phyloP scores from a whole-genome alignment of 78 protist species.

The Diacronema lutheri region DNA sequence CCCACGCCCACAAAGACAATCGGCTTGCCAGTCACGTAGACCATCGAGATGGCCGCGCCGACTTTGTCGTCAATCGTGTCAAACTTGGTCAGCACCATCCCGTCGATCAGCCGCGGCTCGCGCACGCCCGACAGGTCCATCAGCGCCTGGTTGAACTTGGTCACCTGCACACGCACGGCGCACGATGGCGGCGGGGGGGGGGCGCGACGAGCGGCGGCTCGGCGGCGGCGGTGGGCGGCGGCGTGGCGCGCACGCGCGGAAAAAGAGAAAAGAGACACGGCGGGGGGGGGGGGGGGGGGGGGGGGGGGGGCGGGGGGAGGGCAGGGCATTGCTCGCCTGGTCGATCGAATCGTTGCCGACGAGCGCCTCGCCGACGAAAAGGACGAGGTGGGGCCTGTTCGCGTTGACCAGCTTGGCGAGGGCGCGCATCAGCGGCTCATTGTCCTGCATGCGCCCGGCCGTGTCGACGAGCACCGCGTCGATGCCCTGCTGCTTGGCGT shows the following conservation, averaged over 20 bases:
- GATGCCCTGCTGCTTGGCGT: neutral
- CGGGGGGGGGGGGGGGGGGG: neutral
- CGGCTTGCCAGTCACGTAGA: constrained; percentile 92
- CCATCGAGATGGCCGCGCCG: constrained; percentile 99
- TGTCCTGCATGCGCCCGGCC: constrained; percentile 98
- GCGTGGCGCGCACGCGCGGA: neutral
- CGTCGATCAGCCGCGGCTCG: constrained; percentile 86
- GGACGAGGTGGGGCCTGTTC: constrained; percentile 88
- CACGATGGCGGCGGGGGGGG: neutral
- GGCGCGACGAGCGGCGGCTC: neutral
- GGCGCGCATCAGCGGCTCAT: constrained; percentile 93
- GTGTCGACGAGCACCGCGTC: constrained; percentile 91
- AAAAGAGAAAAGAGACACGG: neutral
- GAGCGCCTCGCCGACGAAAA: constrained; percentile 99
- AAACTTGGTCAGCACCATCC: constrained; percentile 98
- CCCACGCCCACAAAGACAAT: constrained; percentile 98
- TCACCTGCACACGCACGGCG: constrained; percentile 35
- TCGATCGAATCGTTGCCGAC: constrained; percentile 99
- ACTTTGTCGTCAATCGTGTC: constrained; percentile 99
- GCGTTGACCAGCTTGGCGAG: constrained; percentile 68
- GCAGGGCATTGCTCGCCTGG: constrained; percentile 53
- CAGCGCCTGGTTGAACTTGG: constrained; percentile 82
- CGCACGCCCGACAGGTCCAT: constrained; percentile 30
- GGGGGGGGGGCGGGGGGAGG: neutral
- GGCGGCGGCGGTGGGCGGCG: too few species aligned